Evolutionary conservation across 768 basidiomycete genomes (phyloP).

Genomic region (Trametes cinnabarina): DNA sequence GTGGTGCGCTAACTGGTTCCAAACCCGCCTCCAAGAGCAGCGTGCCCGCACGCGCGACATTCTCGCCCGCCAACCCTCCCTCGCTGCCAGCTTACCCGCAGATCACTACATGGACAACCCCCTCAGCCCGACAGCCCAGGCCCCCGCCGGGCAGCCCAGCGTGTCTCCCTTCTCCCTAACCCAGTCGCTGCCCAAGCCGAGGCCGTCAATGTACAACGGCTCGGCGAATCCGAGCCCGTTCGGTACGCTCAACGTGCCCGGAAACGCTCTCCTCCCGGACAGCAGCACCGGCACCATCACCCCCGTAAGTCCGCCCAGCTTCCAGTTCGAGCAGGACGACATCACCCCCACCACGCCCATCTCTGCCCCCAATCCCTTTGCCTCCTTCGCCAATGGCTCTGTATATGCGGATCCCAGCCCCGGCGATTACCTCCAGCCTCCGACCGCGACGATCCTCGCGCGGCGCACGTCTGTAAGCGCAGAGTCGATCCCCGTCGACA

Average conservation of each 20-base stretch:
- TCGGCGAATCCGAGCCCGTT: constrained; percentile 63
- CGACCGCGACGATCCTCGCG: constrained; percentile 76
- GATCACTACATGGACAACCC: constrained; percentile 61
- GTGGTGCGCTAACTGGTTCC: constrained; percentile 94
- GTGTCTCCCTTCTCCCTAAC: constrained; percentile 52
- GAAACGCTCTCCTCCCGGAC: constrained; percentile 68
- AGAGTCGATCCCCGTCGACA: constrained; percentile 88
- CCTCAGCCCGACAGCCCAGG: constrained; percentile 31
- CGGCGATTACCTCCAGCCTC: constrained; percentile 70
- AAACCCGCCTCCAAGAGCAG: constrained; percentile 82
- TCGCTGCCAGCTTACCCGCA: constrained; percentile 50
- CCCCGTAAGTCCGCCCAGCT: constrained; percentile 46
- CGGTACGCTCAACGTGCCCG: constrained; percentile 76
- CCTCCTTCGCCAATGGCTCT: constrained; percentile 33
- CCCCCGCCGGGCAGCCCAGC: constrained; percentile 37
- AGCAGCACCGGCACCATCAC: constrained; percentile 31
- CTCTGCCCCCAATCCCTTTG: constrained; percentile 39
- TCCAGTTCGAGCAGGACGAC: constrained; percentile 59
- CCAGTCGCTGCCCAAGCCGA: constrained; percentile 43
- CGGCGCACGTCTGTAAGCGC: constrained; percentile 94
- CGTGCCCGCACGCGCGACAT: constrained; percentile 69
- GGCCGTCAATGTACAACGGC: constrained; percentile 54
- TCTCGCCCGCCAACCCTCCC: constrained; percentile 51
- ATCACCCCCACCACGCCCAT: constrained; percentile 62
- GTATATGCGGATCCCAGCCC: constrained; percentile 34